A percentile compares a stretch with the other conserved stretches of the same genome.
phyloP scores from a whole-genome alignment of 192 early-diverging fungal species.

The Backusella tuberculispora region DNA sequence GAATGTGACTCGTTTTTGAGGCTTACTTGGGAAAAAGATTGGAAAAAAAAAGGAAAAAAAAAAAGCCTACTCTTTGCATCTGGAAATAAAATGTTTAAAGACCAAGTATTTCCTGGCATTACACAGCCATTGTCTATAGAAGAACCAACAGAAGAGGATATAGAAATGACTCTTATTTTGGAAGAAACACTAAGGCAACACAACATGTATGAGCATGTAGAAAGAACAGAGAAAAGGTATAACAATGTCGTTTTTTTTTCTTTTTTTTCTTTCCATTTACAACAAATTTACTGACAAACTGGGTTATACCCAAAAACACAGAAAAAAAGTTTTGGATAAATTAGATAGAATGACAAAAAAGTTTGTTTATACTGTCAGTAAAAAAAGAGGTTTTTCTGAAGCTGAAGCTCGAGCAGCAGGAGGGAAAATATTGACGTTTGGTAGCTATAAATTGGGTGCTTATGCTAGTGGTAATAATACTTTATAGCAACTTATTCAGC shows the following conservation, averaged over 20 bases:
- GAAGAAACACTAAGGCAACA: constrained; percentile 51
- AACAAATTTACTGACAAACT: constrained; percentile 41
- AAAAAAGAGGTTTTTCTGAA: constrained; percentile 50
- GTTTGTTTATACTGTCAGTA: constrained; percentile 47
- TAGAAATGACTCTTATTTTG: constrained; percentile 44
- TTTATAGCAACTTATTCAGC: background rate
- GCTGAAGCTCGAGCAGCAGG: constrained; percentile 53
- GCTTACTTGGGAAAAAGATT: background rate
- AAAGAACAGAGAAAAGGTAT: constrained; percentile 60
- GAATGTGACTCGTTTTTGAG: background rate
- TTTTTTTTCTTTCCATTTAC: constrained; percentile 23
- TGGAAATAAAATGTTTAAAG: background rate
- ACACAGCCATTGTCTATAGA: constrained; percentile 43
- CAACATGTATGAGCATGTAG: constrained; percentile 60
- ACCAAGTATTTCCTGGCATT: constrained; percentile 15
- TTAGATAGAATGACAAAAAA: constrained; percentile 55
- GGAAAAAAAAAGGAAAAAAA: background rate
- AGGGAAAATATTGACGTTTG: constrained; percentile 71
- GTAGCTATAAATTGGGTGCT: constrained; percentile 72
- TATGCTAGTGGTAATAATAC: constrained; percentile 49
- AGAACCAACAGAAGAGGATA: constrained; percentile 46
- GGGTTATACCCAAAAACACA: background rate
- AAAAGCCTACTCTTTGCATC: background rate
- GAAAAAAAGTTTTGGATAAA: constrained; percentile 41
- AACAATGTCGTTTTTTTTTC: background rate